Conservation (phyloP, 768 basidiomycete species). For the Tephrocybe sp. region DNA sequence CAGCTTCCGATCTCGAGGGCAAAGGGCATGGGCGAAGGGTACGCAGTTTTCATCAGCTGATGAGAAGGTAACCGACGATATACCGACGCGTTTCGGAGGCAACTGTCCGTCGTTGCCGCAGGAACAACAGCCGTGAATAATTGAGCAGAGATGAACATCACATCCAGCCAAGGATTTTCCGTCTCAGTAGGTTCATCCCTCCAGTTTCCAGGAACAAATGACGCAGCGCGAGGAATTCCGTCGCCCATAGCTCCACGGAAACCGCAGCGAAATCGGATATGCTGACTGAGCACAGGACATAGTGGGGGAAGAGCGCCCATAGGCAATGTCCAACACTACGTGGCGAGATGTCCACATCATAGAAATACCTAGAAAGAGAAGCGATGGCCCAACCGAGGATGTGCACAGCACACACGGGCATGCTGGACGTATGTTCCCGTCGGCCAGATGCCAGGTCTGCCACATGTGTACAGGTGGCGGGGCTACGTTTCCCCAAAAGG, state of each 20-base stretch:
- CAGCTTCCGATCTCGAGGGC: conserved; percentile 2
- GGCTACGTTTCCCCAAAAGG: not conserved
- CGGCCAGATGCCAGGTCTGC: not conserved
- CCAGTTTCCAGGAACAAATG: no score
- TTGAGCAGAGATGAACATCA: not conserved
- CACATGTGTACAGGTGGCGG: not conserved
- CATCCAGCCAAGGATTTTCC: not conserved
- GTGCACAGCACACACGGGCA: not conserved
- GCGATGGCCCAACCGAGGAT: not conserved
- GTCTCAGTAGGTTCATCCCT: no score
- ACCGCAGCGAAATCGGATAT: not conserved
- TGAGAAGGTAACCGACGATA: conserved; percentile 4
- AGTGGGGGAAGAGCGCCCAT: not conserved
- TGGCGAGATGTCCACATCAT: not conserved
- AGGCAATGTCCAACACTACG: not conserved
- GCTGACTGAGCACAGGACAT: not conserved
- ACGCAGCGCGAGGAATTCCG: not conserved
- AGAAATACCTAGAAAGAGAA: not conserved
- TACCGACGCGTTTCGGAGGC: conserved; percentile 5
- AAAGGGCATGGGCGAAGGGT: conserved; percentile 14
- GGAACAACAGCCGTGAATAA: no score
- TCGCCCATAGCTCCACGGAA: not conserved
- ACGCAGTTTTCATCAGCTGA: conserved; percentile 5
- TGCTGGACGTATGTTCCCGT: not conserved
- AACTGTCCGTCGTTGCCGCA: no score